A percentile compares a stretch with the other conserved stretches of the same genome.
phyloP scores from a whole-genome alignment of 176 grass and related monocot genomes.

The Oryza longistaminata region DNA sequence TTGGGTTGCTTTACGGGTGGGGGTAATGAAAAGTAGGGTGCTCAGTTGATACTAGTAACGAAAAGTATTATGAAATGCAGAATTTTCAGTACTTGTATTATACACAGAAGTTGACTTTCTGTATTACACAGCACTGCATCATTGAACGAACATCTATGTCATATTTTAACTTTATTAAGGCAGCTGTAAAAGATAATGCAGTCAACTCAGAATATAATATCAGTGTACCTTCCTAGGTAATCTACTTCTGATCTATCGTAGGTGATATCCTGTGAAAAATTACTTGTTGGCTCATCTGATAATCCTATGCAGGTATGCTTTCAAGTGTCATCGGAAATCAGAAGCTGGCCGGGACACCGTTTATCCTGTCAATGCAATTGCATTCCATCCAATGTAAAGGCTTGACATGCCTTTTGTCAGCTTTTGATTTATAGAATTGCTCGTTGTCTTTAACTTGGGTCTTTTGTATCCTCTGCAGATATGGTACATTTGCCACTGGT shows the following conservation, averaged over 20 bases:
- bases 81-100: background rate
- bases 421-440: constrained; percentile 22
- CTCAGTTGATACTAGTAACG: too few species aligned
- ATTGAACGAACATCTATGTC: background rate
- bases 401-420: background rate
- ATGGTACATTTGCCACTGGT: constrained; percentile 97
- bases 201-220: background rate
- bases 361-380: constrained; percentile 97
- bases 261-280: background rate
- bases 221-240: background rate
- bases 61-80: background rate
- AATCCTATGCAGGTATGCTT: constrained; percentile 76
- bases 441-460: constrained; percentile 2
- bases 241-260: constrained; percentile 8
- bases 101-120: background rate
- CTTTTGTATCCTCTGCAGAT: constrained; percentile 47
- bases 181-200: background rate
- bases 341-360: constrained; percentile 90
- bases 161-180: background rate
- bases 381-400: constrained; percentile 95
- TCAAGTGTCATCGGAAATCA: constrained; percentile 97
- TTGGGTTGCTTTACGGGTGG: too few species aligned
- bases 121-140: background rate
- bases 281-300: background rate
- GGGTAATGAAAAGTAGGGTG: too few species aligned